Percentiles rank a stretch among this genome's conserved stretches.
Conservation (phyloP, 805 yeast genomes). For the Monosporozyma aerobia region DNA sequence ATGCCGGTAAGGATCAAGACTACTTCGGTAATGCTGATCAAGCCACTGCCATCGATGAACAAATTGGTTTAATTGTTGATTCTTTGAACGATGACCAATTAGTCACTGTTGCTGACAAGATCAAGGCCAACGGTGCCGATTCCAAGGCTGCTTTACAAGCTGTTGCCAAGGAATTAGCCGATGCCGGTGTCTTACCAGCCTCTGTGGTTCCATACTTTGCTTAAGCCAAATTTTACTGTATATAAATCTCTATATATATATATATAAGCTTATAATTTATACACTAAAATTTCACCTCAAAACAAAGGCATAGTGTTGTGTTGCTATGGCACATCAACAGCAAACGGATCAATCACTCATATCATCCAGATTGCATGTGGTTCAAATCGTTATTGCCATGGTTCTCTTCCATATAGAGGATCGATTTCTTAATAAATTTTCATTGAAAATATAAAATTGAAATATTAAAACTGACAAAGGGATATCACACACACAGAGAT, state of each 20-base stretch:
- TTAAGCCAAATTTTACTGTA: conserved; percentile 6
- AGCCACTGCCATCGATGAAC: conserved; percentile 61
- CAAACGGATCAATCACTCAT: too few species aligned
- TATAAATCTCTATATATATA: neutral
- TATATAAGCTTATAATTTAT: neutral
- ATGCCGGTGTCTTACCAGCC: conserved; percentile 47
- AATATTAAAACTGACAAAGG: neutral
- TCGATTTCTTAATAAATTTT: too few species aligned
- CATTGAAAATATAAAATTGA: neutral
- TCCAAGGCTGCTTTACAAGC: conserved; percentile 54
- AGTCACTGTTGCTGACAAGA: conserved; percentile 61
- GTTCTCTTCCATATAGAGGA: too few species aligned
- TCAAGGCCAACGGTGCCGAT: conserved; percentile 44
- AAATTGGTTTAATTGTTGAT: conserved; percentile 71
- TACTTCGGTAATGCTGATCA: conserved; percentile 74
- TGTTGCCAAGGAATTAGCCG: conserved; percentile 43
- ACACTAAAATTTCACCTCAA: too few species aligned
- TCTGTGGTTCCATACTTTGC: conserved; percentile 46
- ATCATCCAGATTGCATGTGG: too few species aligned
- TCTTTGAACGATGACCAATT: conserved; percentile 71
- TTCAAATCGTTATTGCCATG: too few species aligned
- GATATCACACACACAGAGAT: neutral
- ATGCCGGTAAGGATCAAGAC: conserved; percentile 68
- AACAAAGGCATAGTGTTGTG: too few species aligned
- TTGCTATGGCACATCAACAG: too few species aligned